These are phyloP conservation scores for Saccharomycopsis schoenii DNA, from an alignment of 805 yeast species.

Conservation along the genomic window DNA sequence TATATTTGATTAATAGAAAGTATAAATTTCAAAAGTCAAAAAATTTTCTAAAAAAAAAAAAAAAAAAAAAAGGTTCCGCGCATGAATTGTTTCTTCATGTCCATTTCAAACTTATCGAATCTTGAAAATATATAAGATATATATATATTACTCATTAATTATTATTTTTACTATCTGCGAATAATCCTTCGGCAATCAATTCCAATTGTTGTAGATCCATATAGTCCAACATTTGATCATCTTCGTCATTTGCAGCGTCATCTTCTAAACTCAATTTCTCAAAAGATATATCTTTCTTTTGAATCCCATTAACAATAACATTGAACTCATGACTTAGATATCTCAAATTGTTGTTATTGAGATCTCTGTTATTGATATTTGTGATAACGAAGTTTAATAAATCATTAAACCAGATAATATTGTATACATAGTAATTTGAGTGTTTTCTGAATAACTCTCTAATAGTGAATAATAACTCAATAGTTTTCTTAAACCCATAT, in stretches of 20 bases:
- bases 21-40: not conserved
- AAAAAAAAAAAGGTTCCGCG: not conserved
- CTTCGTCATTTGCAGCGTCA: constrained; percentile 4
- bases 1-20: too few species aligned
- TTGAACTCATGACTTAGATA: constrained; percentile 3
- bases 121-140: too few species aligned
- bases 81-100: not conserved
- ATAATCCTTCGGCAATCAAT: constrained; percentile 15
- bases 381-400: constrained; percentile 63
- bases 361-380: constrained; percentile 37
- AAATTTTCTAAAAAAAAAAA: not conserved
- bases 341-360: constrained; percentile 2
- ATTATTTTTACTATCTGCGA: constrained; percentile 4
- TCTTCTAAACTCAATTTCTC: constrained; percentile 14
- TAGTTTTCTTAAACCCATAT: constrained; percentile 58
- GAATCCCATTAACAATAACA: not conserved
- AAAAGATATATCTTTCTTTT: constrained; percentile 9
- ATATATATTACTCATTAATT: not conserved
- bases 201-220: constrained; percentile 10
- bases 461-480: constrained; percentile 48
- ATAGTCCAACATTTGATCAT: constrained; percentile 5
- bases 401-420: constrained; percentile 68
- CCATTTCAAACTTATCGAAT: not conserved
- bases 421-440: constrained; percentile 78
- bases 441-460: constrained; percentile 73